A percentile compares a stretch with the other conserved stretches of the same genome.
These are phyloP conservation scores for Pyrenochaeta sp. DNA, from an alignment of 2,329 filamentous ascomycete species.

Conservation along the genomic window DNA sequence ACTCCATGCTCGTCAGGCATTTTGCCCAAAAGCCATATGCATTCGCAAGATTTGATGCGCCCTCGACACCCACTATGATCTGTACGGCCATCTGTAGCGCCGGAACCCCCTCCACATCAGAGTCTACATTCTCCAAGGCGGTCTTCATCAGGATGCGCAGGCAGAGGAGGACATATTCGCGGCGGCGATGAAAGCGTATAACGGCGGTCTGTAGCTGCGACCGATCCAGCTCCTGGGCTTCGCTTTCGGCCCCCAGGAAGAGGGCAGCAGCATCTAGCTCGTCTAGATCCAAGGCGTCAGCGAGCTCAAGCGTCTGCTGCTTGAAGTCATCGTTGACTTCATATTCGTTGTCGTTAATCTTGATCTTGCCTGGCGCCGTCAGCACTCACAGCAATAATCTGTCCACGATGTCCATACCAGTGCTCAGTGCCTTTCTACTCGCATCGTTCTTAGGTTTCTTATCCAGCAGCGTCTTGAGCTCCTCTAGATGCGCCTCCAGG, in stretches of 20 bases:
- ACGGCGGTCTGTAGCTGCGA: slow-evolving; percentile 80
- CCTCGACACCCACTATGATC: slow-evolving; percentile 64
- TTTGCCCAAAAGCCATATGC: slow-evolving; percentile 73
- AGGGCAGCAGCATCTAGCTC: slow-evolving; percentile 84
- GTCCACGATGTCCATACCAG: slow-evolving; percentile 25
- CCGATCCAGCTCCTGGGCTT: slow-evolving; percentile 73
- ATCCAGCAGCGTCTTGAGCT: slow-evolving; percentile 76
- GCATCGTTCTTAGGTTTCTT: slow-evolving; percentile 77
- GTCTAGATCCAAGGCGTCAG: slow-evolving; percentile 89
- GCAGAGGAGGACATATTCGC: slow-evolving; percentile 83
- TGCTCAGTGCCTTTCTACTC: slow-evolving; percentile 72
- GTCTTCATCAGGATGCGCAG: slow-evolving; percentile 81
- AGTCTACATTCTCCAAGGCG: slow-evolving; percentile 57
- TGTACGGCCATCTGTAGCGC: slow-evolving; percentile 38
- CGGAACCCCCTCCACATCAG: slow-evolving; percentile 31
- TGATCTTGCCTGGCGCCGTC: slow-evolving; percentile 72
- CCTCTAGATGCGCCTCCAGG: slow-evolving; percentile 72
- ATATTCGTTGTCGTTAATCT: slow-evolving; percentile 76
- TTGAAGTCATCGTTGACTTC: slow-evolving; percentile 87
- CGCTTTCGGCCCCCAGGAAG: slow-evolving; percentile 76
- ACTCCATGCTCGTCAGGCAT: slow-evolving; percentile 78
- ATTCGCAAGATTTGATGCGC: slow-evolving; percentile 59
- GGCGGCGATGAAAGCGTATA: slow-evolving; percentile 86
- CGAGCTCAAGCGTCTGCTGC: slow-evolving; percentile 79
- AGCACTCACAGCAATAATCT: slow-evolving; percentile 7